phyloP scores from a whole-genome alignment of 305 asterid species.

The Fraxinus ornus region DNA sequence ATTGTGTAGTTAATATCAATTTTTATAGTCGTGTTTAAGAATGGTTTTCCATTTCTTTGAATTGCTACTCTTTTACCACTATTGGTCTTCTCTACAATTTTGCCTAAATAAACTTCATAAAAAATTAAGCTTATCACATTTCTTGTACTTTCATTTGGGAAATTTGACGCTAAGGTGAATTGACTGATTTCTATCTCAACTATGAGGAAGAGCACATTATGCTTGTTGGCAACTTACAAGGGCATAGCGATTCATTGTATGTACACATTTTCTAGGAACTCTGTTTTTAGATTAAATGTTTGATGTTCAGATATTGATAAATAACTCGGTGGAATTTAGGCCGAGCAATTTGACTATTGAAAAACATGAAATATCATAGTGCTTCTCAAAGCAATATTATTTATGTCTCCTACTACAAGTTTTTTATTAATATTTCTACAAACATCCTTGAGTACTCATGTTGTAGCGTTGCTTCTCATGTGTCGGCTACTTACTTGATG shows the following conservation, averaged over 20 bases:
- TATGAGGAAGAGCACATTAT: background rate
- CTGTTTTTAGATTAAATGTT: background rate
- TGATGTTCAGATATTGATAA: background rate
- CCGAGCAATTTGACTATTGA: background rate
- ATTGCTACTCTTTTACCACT: background rate
- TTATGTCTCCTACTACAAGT: background rate
- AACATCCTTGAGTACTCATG: slow-evolving; percentile 10
- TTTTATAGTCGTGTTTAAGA: too few relatives aligned
- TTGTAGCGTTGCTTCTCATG: background rate
- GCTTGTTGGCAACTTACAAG: background rate
- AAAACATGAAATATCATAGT: background rate
- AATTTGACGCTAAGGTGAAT: background rate
- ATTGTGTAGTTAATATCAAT: too few relatives aligned
- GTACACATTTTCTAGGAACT: background rate
- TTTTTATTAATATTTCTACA: background rate
- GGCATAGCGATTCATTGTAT: background rate
- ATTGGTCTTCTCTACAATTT: background rate
- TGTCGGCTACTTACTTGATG: slow-evolving; percentile 10
- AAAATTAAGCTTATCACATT: background rate
- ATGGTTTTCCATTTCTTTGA: too few relatives aligned
- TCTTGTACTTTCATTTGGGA: background rate
- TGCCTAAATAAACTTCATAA: background rate
- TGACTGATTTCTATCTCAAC: background rate
- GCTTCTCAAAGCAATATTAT: background rate
- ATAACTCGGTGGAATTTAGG: background rate